Evolutionary conservation across 345 rosid species (phyloP).

Genomic region (Acer campestre): DNA sequence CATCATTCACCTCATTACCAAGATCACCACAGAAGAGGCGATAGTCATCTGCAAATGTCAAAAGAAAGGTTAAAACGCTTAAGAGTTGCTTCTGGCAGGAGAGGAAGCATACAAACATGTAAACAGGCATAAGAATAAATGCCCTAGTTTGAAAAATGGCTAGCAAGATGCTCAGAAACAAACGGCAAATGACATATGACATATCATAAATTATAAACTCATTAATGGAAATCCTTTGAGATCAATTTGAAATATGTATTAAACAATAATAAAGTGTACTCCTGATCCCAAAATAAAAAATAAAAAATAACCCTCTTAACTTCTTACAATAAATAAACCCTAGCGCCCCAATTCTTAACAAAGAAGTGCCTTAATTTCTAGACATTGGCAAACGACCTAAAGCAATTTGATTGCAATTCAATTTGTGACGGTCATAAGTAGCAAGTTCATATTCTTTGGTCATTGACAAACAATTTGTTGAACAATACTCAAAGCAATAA

Average conservation of each 20-base stretch:
- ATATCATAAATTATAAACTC: not conserved
- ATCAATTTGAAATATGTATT: not conserved
- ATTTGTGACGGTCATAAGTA: too few species aligned
- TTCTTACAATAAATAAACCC: not conserved
- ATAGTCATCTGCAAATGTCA: conserved; percentile 73
- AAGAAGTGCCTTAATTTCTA: not conserved
- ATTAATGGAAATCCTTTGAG: not conserved
- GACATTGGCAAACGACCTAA: too few species aligned
- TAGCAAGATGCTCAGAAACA: conserved; percentile 1
- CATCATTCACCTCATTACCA: conserved; percentile 99
- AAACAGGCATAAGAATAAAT: not conserved
- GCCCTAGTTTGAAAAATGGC: not conserved
- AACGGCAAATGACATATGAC: conserved; percentile 1
- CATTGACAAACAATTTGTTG: too few species aligned
- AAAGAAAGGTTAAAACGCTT: not conserved
- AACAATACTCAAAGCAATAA: not conserved
- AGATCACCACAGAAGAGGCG: conserved; percentile 98
- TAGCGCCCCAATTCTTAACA: not conserved
- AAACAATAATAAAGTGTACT: not conserved
- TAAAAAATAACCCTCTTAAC: not conserved
- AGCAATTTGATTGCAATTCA: too few species aligned
- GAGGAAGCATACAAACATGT: not conserved
- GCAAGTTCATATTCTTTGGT: too few species aligned
- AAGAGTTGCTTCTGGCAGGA: not conserved
- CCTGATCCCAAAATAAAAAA: conserved; percentile 1